Evolutionary conservation across 805 yeast species (phyloP).

Genomic region (Brettanomyces custersianus): DNA sequence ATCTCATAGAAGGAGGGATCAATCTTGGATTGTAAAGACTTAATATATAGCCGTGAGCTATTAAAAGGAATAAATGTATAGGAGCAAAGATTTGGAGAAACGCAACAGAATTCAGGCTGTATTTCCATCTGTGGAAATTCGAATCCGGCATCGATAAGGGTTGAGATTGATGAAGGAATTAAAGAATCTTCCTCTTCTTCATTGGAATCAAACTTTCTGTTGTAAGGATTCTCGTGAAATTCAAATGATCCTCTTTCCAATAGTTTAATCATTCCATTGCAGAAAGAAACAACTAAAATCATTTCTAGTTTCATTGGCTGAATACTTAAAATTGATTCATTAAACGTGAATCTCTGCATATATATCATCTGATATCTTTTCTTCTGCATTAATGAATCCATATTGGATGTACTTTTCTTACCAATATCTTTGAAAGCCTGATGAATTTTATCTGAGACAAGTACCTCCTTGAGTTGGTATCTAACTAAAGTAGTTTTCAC

Average conservation of each 20-base stretch:
- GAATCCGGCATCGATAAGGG: slow-evolving; percentile 48
- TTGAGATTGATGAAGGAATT: slow-evolving; percentile 27
- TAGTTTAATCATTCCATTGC: slow-evolving; percentile 37
- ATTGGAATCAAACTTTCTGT: slow-evolving; percentile 1
- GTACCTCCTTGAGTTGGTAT: slow-evolving; percentile 16
- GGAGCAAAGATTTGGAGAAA: slow-evolving; percentile 46
- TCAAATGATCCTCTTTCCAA: slow-evolving; percentile 30
- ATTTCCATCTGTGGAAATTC: slow-evolving; percentile 30
- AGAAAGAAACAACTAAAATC: slow-evolving; percentile 29
- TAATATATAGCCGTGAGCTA: slow-evolving; percentile 14
- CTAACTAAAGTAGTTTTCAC: slow-evolving; percentile 17
- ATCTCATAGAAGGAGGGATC: slow-evolving; percentile 6
- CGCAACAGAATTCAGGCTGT: slow-evolving; percentile 27
- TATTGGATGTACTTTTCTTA: slow-evolving; percentile 5
- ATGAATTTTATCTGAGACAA: slow-evolving; percentile 11
- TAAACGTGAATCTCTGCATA: slow-evolving; percentile 16
- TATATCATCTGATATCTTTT: slow-evolving; percentile 7
- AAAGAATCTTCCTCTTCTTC: slow-evolving; percentile 7
- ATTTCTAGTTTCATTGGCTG: slow-evolving; percentile 31
- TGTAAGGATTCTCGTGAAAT: slow-evolving; percentile 12
- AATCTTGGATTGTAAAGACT: slow-evolving; percentile 14
- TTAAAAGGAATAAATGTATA: slow-evolving; percentile 23
- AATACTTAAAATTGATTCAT: slow-evolving; percentile 21
- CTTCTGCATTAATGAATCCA: not conserved
- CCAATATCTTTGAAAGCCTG: slow-evolving; percentile 19